phyloP scores from a whole-genome alignment of 257 asterid genomes.

The Cruciata laevipes region DNA sequence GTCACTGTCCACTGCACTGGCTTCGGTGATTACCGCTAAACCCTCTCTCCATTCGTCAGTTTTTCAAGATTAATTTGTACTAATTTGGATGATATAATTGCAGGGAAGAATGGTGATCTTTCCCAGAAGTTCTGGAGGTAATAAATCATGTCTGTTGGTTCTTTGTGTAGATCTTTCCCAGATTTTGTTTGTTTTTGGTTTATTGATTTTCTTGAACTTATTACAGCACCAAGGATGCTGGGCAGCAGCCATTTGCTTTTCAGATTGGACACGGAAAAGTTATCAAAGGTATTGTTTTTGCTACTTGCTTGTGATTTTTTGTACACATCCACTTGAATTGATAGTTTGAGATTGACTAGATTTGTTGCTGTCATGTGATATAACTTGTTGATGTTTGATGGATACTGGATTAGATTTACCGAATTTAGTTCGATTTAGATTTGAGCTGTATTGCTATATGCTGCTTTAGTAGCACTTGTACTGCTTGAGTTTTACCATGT shows the following conservation, averaged over 20 bases:
- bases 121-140: conserved; percentile 84
- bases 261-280: conserved; percentile 77
- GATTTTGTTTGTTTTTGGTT: background rate
- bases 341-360: background rate
- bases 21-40: conserved; percentile 33
- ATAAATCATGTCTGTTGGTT: background rate
- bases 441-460: background rate
- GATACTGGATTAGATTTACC: background rate
- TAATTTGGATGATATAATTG: background rate
- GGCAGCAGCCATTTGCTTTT: conserved; percentile 84
- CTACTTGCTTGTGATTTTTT: background rate
- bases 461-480: background rate
- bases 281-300: conserved; percentile 60
- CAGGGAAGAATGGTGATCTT: conserved; percentile 74
- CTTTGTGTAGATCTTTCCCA: background rate
- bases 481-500: background rate
- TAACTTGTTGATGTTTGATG: background rate
- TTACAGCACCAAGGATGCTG: conserved; percentile 92
- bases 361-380: background rate
- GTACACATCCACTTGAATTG: background rate
- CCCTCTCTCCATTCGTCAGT: background rate
- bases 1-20: conserved; percentile 99
- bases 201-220: background rate
- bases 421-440: background rate
- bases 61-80: background rate